Evolutionary conservation across 1,139 yeast species (phyloP).

Genomic region (Taphrina communis): DNA sequence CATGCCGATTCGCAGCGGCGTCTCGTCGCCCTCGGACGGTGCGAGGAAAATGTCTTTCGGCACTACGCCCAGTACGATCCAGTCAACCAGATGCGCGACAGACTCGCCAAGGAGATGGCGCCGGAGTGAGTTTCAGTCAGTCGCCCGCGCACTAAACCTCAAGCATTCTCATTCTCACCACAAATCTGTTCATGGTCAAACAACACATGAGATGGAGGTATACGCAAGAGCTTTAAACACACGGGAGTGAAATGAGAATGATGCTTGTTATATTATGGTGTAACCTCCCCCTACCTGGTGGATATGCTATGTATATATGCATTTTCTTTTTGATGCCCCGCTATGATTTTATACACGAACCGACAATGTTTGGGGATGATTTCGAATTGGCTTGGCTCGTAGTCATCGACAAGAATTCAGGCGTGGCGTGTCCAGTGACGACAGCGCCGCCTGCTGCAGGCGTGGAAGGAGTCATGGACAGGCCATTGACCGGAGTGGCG

Average conservation of each 20-base stretch:
- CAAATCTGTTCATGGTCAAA: no score
- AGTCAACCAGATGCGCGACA: constrained; percentile 19
- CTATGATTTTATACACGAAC: constrained; percentile 38
- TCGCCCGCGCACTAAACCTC: no score
- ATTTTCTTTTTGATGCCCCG: not conserved
- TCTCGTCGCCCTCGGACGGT: constrained; percentile 23
- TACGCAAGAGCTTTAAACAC: no score
- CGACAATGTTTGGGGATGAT: constrained; percentile 26
- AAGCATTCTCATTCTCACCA: no score
- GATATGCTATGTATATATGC: constrained; percentile 13
- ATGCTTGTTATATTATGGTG: constrained; percentile 6
- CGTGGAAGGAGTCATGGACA: constrained; percentile 8
- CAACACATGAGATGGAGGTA: no score
- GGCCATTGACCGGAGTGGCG: constrained; percentile 32
- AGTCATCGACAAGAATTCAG: constrained; percentile 30
- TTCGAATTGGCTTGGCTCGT: constrained; percentile 6
- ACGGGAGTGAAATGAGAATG: not conserved
- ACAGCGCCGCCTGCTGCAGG: not conserved
- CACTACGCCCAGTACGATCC: constrained; percentile 34
- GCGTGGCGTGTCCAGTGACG: not conserved
- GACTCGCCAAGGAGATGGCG: constrained; percentile 15
- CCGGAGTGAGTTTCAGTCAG: not conserved
- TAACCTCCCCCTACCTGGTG: not conserved
- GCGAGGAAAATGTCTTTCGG: constrained; percentile 28
- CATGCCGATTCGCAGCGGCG: not conserved